Conservation (phyloP, 768 basidiomycete species). For the Epithele typhae region DNA sequence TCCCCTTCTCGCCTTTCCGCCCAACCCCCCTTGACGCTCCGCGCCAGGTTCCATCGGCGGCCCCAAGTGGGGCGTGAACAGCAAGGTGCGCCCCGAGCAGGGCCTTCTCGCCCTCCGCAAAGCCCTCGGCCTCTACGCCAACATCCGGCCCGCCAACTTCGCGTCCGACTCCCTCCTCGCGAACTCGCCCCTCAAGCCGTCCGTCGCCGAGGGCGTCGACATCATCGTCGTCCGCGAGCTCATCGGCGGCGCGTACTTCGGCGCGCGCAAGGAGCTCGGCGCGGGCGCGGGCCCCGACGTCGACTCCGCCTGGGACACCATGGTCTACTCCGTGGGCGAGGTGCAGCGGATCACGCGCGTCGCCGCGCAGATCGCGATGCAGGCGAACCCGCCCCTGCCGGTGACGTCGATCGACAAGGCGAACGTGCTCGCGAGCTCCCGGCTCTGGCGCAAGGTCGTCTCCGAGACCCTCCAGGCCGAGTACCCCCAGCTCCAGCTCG, state of each 20-base stretch:
- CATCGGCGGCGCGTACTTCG: conserved; percentile 96
- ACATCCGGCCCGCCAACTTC: conserved; percentile 95
- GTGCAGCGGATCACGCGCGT: conserved; percentile 94
- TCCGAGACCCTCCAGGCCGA: conserved; percentile 79
- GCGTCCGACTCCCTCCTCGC: conserved; percentile 86
- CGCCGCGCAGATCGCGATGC: conserved; percentile 87
- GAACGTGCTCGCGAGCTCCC: conserved; percentile 92
- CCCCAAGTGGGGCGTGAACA: conserved; percentile 96
- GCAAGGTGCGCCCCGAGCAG: conserved; percentile 86
- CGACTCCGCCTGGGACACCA: conserved; percentile 85
- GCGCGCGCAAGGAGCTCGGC: conserved; percentile 83
- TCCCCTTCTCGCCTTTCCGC: not conserved
- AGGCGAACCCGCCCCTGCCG: conserved; percentile 76
- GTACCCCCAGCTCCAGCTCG: conserved; percentile 81
- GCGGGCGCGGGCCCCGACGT: conserved; percentile 45
- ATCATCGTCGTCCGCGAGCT: conserved; percentile 95
- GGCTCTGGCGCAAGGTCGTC: conserved; percentile 93
- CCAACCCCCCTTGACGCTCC: not conserved
- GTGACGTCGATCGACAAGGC: conserved; percentile 98
- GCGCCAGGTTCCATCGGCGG: conserved; percentile 88
- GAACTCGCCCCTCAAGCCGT: conserved; percentile 85
- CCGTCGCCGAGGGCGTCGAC: conserved; percentile 78
- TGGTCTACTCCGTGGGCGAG: conserved; percentile 88
- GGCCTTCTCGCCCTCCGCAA: conserved; percentile 89
- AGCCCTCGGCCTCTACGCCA: conserved; percentile 91